These are phyloP conservation scores for Rhodotorula toruloides DNA, from an alignment of 768 basidiomycete genomes.

Conservation along the genomic window DNA sequence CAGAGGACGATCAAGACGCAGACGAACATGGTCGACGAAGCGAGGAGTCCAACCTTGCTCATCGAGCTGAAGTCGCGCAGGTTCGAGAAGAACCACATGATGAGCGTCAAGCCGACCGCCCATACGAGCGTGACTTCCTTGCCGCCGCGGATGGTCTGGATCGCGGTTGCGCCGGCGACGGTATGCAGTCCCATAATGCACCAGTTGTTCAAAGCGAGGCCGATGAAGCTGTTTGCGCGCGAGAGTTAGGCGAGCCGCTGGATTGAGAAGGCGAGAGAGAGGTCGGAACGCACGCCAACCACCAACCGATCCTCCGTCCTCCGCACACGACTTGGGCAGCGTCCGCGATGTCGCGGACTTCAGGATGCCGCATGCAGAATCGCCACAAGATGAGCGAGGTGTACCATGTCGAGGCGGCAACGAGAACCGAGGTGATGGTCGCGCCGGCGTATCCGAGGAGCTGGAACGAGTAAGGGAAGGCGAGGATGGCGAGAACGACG, in stretches of 20 bases:
- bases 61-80: slow-evolving; percentile 53
- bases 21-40: slow-evolving; percentile 53
- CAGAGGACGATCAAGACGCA: slow-evolving; percentile 52
- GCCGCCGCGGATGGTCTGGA: slow-evolving; percentile 47
- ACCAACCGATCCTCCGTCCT: slow-evolving; percentile 28
- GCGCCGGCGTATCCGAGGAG: slow-evolving; percentile 33
- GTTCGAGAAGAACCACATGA: slow-evolving; percentile 38
- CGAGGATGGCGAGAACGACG: slow-evolving; percentile 34
- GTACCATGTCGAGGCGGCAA: slow-evolving; percentile 27
- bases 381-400: slow-evolving; percentile 38
- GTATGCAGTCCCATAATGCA: slow-evolving; percentile 46
- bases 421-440: slow-evolving; percentile 16
- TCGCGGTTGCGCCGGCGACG: slow-evolving; percentile 52
- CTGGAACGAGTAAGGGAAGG: slow-evolving; percentile 37
- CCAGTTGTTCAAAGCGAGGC: slow-evolving; percentile 39
- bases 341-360: slow-evolving; percentile 31
- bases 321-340: slow-evolving; percentile 22
- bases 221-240: slow-evolving; percentile 29
- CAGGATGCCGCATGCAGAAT: slow-evolving; percentile 35
- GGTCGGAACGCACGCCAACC: slow-evolving; percentile 16
- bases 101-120: slow-evolving; percentile 37
- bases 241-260: background rate
- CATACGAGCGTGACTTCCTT: slow-evolving; percentile 50
- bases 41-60: slow-evolving; percentile 45
- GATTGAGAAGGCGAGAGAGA: background rate